These are phyloP conservation scores for Phytophthora meadii DNA, from an alignment of 352 stramenopile species.

Conservation along the genomic window DNA sequence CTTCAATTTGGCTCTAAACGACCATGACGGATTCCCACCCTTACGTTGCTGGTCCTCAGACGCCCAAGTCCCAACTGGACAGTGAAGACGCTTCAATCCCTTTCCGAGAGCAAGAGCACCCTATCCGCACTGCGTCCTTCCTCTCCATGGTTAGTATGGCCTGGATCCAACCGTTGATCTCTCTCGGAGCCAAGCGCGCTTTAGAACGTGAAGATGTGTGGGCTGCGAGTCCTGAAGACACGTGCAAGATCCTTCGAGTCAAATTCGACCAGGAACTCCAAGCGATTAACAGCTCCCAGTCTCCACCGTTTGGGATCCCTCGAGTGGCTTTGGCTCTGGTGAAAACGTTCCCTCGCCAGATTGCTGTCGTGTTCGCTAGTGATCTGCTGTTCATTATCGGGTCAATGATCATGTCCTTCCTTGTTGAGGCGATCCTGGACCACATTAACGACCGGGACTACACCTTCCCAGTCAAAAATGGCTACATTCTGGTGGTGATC, in stretches of 20 bases:
- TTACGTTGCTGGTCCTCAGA: slow-evolving; percentile 17
- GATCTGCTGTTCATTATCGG: slow-evolving; percentile 34
- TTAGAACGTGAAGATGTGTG: slow-evolving; percentile 44
- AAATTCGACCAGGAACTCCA: slow-evolving; percentile 29
- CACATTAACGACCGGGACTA: slow-evolving; percentile 35
- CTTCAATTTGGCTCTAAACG: slow-evolving; percentile 12
- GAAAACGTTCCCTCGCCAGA: slow-evolving; percentile 24
- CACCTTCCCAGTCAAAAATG: slow-evolving; percentile 24
- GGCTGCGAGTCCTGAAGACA: slow-evolving; percentile 32
- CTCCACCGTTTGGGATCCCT: slow-evolving; percentile 17
- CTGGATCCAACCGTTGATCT: slow-evolving; percentile 48
- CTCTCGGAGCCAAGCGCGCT: slow-evolving; percentile 35
- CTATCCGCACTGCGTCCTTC: slow-evolving; percentile 32
- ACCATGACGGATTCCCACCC: slow-evolving; percentile 10
- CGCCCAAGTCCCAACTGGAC: slow-evolving; percentile 13
- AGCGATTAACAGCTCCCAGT: slow-evolving; percentile 6
- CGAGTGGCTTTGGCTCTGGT: slow-evolving; percentile 27
- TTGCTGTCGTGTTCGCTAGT: slow-evolving; percentile 25
- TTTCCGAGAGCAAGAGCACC: slow-evolving; percentile 37
- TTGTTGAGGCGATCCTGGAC: slow-evolving; percentile 32
- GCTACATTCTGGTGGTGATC: slow-evolving; percentile 33
- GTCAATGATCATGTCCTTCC: slow-evolving; percentile 23
- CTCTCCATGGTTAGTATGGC: slow-evolving; percentile 34
- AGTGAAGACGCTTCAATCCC: neutral
- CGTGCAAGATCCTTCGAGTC: slow-evolving; percentile 23